Evolutionary conservation across 306 rosid species (phyloP), one percentile per base, ranked within the genome.

Genomic region (Arachis hypogaea): DNA sequence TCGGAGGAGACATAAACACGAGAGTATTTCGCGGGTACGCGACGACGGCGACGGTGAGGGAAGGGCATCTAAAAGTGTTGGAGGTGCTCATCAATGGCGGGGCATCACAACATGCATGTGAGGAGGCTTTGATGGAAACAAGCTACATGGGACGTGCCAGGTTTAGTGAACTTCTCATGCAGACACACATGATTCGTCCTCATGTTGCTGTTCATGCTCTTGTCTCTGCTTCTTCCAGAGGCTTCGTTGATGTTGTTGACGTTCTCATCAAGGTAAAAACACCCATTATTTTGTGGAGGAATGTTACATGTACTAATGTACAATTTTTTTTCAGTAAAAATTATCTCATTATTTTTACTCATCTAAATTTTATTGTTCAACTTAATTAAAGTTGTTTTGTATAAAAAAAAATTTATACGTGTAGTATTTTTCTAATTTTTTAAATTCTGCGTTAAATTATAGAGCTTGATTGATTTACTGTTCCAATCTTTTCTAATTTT

Each of bases 41-140:
- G 11, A 81, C 84, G 9, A 85, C 91, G 29, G 91, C 89, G 11
- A 85, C 91, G 9, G 88, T 83, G 62, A 85, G 91, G 66, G 89
- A 81, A 72, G 88, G 84, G 0, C 86, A 81, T 45, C 11, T 74
- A n/a, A 55, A 83, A 63, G 57, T 83, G n/a, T 42, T 89, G 61
- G 88, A 85, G 65, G 74, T 81, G n/a, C 85, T 89, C 47, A 66
- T 86, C 68, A 83, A 81, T 43, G 82, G 76, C 1, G 91, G 89
- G 18, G 84, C 89, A 3, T 83, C 88, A 63, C 91, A 86, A 64
- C 78, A 61, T 71, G 87, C 94, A 42, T 83, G 89, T n/a, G 89
- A 89, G 79, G 94, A 89, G 69, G 89, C 94, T 41, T 80, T 89
- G 65, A 57, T 89, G 74, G 94, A 89, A 81, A 86, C 91, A 75